phyloP scores from a whole-genome alignment of 345 rosid genomes.

The Tarenaya hassleriana region DNA sequence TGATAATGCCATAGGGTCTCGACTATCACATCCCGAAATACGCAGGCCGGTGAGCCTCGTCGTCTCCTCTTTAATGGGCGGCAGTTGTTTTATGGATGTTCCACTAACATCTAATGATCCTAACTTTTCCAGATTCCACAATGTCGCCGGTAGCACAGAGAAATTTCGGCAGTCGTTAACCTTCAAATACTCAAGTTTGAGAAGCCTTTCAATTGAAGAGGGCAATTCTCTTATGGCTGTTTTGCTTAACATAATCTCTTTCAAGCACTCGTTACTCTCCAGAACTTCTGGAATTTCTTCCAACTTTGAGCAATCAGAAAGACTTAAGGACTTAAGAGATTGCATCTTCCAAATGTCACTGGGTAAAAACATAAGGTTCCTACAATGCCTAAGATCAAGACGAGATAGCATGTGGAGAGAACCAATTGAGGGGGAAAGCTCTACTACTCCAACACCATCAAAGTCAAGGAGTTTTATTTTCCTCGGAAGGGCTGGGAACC shows the following conservation, averaged over 20 bases:
- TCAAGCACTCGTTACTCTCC: background rate
- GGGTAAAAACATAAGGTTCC: background rate
- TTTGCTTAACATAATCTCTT: background rate
- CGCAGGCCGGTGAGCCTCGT: too few relatives aligned
- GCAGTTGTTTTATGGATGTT: too few relatives aligned
- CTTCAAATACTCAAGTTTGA: background rate
- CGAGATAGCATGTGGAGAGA: too few relatives aligned
- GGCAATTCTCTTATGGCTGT: constrained; percentile 14
- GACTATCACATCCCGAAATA: too few relatives aligned
- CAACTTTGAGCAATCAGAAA: constrained; percentile 10
- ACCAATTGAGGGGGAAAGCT: background rate
- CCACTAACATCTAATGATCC: too few relatives aligned
- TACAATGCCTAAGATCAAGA: background rate
- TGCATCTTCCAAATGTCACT: constrained; percentile 6
- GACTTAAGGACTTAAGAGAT: background rate
- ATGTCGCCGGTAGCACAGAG: background rate
- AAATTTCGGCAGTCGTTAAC: background rate
- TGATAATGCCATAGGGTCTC: too few relatives aligned
- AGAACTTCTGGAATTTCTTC: constrained; percentile 14
- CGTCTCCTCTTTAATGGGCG: too few relatives aligned
- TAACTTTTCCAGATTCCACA: too few relatives aligned
- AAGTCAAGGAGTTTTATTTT: too few relatives aligned
- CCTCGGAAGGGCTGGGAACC: too few relatives aligned
- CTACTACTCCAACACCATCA: too few relatives aligned
- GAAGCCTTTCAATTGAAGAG: background rate